A percentile compares a stretch with the other conserved stretches of the same genome.
These are phyloP conservation scores for Suhomyces guaymorum DNA, from an alignment of 1,139 yeast species.

Conservation along the genomic window DNA sequence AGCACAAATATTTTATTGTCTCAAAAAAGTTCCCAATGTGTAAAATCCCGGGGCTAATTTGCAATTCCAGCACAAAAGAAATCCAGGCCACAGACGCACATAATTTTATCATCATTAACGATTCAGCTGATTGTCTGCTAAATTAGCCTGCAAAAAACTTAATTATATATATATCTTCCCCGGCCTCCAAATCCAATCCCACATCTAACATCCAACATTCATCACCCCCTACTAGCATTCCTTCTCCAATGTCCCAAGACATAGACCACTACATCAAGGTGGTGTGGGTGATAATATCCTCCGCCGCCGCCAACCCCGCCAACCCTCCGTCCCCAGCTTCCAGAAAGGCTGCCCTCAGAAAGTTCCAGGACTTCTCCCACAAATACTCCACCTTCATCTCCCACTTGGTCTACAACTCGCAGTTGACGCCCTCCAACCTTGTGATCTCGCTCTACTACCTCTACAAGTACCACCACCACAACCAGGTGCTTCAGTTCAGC, in stretches of 20 bases:
- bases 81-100: conserved; percentile 7
- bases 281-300: conserved; percentile 17
- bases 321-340: conserved; percentile 1
- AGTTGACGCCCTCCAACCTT: conserved; percentile 32
- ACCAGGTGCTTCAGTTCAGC: conserved; percentile 13
- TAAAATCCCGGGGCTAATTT: conserved; percentile 7
- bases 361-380: conserved; percentile 17
- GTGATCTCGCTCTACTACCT: conserved; percentile 34
- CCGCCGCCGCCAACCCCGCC: too few relatives aligned
- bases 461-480: conserved; percentile 26
- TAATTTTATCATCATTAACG: conserved; percentile 8
- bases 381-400: conserved; percentile 24
- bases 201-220: too few relatives aligned
- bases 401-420: conserved; percentile 29
- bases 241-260: conserved; percentile 7
- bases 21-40: conserved; percentile 1
- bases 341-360: conserved; percentile 5
- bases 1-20: conserved; percentile 5
- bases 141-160: conserved; percentile 8
- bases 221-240: neutral
- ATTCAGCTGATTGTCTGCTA: conserved; percentile 6
- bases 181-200: too few relatives aligned
- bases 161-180: conserved; percentile 6
- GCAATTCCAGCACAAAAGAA: conserved; percentile 10
- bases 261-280: conserved; percentile 13